Conservation (phyloP, 2,329 filamentous ascomycete species). For the Cercospora sojina region DNA sequence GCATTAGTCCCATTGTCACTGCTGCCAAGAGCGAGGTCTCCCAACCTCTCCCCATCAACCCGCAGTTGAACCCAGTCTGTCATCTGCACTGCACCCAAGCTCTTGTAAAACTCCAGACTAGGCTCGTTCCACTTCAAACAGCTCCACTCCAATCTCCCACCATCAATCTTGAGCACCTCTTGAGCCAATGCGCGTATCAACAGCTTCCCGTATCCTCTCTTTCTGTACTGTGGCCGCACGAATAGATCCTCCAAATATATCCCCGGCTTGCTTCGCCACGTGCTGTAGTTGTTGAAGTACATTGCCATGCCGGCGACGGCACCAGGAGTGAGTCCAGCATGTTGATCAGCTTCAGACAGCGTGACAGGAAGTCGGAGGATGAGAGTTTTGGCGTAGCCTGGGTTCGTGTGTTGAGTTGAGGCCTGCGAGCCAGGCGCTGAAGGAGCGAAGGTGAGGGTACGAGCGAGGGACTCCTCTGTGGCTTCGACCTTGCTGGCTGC, state of each 20-base stretch:
- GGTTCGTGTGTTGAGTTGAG: constrained; percentile 41
- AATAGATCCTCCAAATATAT: constrained; percentile 96
- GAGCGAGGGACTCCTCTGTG: constrained; percentile 68
- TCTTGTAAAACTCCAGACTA: constrained; percentile 78
- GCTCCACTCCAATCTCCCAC: constrained; percentile 80
- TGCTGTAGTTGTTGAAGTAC: constrained; percentile 95
- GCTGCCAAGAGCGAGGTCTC: constrained; percentile 52
- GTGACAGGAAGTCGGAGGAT: constrained; percentile 51
- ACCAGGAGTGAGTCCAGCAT: constrained; percentile 32
- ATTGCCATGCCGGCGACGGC: constrained; percentile 73
- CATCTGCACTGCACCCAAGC: constrained; percentile 63
- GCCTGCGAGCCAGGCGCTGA: constrained; percentile 30
- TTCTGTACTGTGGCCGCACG: constrained; percentile 68
- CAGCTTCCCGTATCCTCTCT: constrained; percentile 74
- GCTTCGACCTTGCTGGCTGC: constrained; percentile 72
- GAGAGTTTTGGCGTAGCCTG: constrained; percentile 73
- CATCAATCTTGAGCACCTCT: constrained; percentile 70
- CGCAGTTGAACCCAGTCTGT: constrained; percentile 73
- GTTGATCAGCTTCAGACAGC: constrained; percentile 31
- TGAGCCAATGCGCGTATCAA: constrained; percentile 75
- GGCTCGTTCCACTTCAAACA: constrained; percentile 93
- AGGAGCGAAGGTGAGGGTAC: constrained; percentile 75
- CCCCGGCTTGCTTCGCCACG: constrained; percentile 82
- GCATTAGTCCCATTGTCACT: neutral
- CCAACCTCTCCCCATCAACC: constrained; percentile 65